Percentiles rank a stretch among this genome's conserved stretches.
Evolutionary conservation across 2,329 filamentous ascomycete species (phyloP).

Genomic region (Orbilia brochopaga): DNA sequence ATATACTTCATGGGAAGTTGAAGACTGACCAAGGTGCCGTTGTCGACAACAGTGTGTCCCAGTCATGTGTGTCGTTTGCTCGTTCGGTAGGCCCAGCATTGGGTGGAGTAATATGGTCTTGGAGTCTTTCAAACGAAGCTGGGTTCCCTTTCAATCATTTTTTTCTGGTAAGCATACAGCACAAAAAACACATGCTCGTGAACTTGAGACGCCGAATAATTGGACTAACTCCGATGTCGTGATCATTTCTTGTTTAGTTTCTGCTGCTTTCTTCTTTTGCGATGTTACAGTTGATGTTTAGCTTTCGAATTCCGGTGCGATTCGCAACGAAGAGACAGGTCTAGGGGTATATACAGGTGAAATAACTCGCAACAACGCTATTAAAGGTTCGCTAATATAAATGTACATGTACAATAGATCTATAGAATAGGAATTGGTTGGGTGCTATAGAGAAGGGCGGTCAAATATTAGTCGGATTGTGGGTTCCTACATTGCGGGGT

Average conservation of each 20-base stretch:
- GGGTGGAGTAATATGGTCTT: slow-evolving; percentile 22
- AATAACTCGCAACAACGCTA: neutral
- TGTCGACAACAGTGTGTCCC: slow-evolving; percentile 5
- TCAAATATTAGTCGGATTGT: neutral
- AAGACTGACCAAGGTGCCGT: neutral
- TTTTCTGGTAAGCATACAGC: slow-evolving; percentile 14
- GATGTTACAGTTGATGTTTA: slow-evolving; percentile 10
- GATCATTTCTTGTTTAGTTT: slow-evolving; percentile 7
- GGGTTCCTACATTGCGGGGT: slow-evolving; percentile 4
- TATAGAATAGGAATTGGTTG: neutral
- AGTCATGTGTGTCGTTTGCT: slow-evolving; percentile 26
- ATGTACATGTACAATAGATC: neutral
- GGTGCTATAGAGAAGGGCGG: neutral
- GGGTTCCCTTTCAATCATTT: slow-evolving; percentile 22
- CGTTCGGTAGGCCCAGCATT: slow-evolving; percentile 19
- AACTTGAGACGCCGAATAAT: neutral
- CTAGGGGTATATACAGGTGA: neutral
- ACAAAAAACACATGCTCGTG: neutral
- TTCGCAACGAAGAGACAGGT: slow-evolving; percentile 22
- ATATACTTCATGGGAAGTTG: neutral
- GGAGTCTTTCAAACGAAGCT: slow-evolving; percentile 25
- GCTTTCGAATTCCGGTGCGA: slow-evolving; percentile 10
- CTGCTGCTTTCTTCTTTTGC: slow-evolving; percentile 19
- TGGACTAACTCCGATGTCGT: neutral
- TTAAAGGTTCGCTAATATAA: slow-evolving; percentile 1